Base-by-base conservation (phyloP, 768 basidiomycete genomes). In the Pleurotus giganteus region DNA sequence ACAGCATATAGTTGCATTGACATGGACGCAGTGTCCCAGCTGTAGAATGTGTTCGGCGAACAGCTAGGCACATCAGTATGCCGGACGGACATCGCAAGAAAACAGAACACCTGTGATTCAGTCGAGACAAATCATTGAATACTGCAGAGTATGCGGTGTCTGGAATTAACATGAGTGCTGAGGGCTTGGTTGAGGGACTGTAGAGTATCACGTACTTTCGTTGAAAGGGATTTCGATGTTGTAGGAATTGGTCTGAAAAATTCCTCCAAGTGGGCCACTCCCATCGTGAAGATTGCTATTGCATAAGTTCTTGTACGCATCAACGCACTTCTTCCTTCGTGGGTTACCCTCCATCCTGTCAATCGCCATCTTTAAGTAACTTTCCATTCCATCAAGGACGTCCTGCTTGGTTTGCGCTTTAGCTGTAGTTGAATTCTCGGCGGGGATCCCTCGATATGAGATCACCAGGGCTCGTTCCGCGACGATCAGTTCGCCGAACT, bases 401-500 rank as follows among this genome's bases (percentile, higher is more conserved):
- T 15, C 39, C 8, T 7, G 15, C 39, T 36, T n/a, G n/a, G n/a
- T 6, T 13, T 13, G 11, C 11, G 9, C 34, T 11, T 36, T 11
- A n/a, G 11, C 34, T 36, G 9, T 36, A 36, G 21, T n/a, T 17
- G 11, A 13, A 41, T 8, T 13, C 2, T n/a, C n/a, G 13, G n/a
- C 11, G 39, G 15, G 2, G n/a, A 41, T 41, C 7, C 8, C 21
- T 6, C 15, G 44, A 9, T n/a, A 15, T 13, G 46, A 28, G 5
- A 24, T 53, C 59, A 67, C 67, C 51, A 67, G 69, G 68, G 65
- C 66, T 69, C 67, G 65, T 65, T 59, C 57, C 57, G 49, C 53
- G 42, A 27, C 24, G 58, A 53, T 53, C 27, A 58, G 29, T 28
- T 63, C 57, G 50, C 56, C 37, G 52, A 45, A 47, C 59, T 66